These are phyloP conservation scores for Westerdykella ornata DNA, from an alignment of 2,329 filamentous ascomycete genomes.

Conservation along the genomic window DNA sequence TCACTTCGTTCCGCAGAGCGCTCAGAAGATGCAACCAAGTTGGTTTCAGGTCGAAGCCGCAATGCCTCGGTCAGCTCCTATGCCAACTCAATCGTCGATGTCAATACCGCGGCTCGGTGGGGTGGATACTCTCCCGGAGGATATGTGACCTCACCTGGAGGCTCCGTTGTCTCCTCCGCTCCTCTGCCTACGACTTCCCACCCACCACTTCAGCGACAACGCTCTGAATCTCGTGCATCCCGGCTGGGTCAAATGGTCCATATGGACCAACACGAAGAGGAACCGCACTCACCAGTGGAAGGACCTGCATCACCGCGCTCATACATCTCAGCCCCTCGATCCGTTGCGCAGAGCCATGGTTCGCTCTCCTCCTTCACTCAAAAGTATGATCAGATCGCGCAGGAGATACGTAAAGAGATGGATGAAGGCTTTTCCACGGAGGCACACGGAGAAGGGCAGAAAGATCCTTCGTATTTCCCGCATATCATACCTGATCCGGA, in stretches of 20 bases:
- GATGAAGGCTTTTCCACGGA: conserved; percentile 8
- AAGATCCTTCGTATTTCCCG: background rate
- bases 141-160: conserved; percentile 60
- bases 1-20: conserved; percentile 50
- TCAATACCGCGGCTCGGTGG: conserved; percentile 59
- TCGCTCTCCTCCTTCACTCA: conserved; percentile 33
- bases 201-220: conserved; percentile 30
- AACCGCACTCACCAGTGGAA: conserved; percentile 5
- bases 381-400: conserved; percentile 34
- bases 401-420: conserved; percentile 29
- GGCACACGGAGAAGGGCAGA: background rate
- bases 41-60: conserved; percentile 31
- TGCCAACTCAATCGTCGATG: conserved; percentile 59
- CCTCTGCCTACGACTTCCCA: conserved; percentile 16
- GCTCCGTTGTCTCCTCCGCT: conserved; percentile 44
- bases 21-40: conserved; percentile 22
- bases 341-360: conserved; percentile 18
- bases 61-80: conserved; percentile 40
- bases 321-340: conserved; percentile 7
- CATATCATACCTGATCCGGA: background rate
- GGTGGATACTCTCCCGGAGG: conserved; percentile 64
- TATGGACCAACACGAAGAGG: conserved; percentile 22
- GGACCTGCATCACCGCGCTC: conserved; percentile 13
- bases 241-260: conserved; percentile 40
- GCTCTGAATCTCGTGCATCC: conserved; percentile 38